Evolutionary conservation across 371 early-diverging fungal genomes (phyloP), one percentile per base, ranked within the genome.

Genomic region (Dichotomocladium elegans): DNA sequence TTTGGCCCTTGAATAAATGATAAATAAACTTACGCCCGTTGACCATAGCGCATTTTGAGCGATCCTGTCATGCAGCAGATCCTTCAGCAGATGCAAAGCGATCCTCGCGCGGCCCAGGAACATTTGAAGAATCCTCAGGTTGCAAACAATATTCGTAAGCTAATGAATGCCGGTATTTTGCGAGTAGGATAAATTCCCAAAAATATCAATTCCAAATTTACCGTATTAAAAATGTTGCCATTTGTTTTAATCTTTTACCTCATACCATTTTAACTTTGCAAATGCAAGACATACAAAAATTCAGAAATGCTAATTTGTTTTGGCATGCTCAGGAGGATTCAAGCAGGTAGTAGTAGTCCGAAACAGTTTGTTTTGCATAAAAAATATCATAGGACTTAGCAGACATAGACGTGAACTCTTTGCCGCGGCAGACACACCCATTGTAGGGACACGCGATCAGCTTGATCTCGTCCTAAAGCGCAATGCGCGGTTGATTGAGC

Each of bases 41-140:
- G 41, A 29, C 7, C n/a, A 21, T 24, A 81, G 71, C 79, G 79
- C 50, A 86, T 96, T 60, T 71, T 98, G 60, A 73, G 68, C 35
- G 98, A 98, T 70, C 99, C 99, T 9, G 88, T 92, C 48, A 98
- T 98, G 99, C 90, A 92, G 64, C 81, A 83, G 67, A 97, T 98
- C 56, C 82, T 98, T 57, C 89, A 92, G 68, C 96, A 96, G 74
- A 96, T 96, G 96, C 93, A 95, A 70, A 79, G 86, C 53, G 92
- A 98, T 66, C 99, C 99, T 15, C 74, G 80, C 54, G 96, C 99
- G 28, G 88, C 88, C 22, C 90, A 86, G 60, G 95, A 93, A 54
- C 78, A 77, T 57, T 59, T 98, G 81, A 91, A 93, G 85, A 97
- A 97, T 82, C 96, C 96, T 11, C 75, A 71, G 30, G 85, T 98